Conservation (phyloP, 176 grass and related monocot genomes). For the Triticum turgidum region DNA sequence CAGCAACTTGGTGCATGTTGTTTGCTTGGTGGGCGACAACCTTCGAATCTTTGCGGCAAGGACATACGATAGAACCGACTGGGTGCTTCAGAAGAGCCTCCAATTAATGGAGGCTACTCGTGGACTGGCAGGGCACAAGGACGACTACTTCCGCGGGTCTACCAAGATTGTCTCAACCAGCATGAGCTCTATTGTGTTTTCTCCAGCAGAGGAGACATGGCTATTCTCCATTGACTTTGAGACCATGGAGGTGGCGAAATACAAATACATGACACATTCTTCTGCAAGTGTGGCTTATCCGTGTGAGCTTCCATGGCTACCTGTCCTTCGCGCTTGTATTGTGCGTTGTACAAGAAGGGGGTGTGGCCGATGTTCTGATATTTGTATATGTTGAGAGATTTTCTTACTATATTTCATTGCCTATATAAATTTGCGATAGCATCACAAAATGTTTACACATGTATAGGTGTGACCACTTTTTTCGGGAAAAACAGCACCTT, state of each 20-base stretch:
- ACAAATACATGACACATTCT: neutral
- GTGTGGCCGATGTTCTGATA: neutral
- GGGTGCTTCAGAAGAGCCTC: neutral
- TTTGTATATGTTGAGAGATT: neutral
- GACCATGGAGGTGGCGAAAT: neutral
- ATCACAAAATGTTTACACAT: no score
- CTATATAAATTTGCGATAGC: neutral
- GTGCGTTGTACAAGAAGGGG: neutral
- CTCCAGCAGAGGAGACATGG: neutral
- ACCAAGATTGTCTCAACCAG: neutral
- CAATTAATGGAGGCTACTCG: neutral
- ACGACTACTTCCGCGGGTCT: neutral
- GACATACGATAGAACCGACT: neutral
- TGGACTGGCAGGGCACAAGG: neutral
- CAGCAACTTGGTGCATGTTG: neutral
- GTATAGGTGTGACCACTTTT: no score
- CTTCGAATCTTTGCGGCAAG: neutral
- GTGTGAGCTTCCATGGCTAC: neutral
- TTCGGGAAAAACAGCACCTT: no score
- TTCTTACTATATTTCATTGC: neutral
- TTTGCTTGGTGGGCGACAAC: neutral
- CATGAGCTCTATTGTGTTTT: neutral
- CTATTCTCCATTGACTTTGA: neutral
- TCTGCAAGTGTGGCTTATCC: neutral
- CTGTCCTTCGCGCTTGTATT: neutral